These are phyloP conservation scores for Plantago major DNA, from an alignment of 257 asterid species.

Conservation along the genomic window DNA sequence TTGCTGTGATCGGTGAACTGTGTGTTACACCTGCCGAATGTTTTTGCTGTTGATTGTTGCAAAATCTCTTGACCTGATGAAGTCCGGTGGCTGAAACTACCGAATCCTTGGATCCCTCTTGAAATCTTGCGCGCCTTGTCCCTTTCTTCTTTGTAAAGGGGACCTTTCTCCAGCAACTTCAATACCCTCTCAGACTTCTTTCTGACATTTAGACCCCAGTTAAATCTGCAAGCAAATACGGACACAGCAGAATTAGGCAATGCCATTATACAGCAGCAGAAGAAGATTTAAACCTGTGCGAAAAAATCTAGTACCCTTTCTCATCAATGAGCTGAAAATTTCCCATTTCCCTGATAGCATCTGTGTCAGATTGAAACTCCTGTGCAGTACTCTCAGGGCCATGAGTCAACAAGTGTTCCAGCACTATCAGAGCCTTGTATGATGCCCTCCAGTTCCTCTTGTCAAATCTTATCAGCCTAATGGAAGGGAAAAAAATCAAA, in stretches of 20 bases:
- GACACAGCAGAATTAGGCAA: neutral
- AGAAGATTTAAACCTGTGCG: neutral
- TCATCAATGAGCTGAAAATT: slow-evolving; percentile 67
- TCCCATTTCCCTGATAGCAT: slow-evolving; percentile 47
- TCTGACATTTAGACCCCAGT: slow-evolving; percentile 77
- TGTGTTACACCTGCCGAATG: slow-evolving; percentile 52
- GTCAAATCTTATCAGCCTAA: slow-evolving; percentile 66
- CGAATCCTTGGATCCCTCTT: slow-evolving; percentile 86
- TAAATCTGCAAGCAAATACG: slow-evolving; percentile 41
- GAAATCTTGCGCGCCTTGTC: slow-evolving; percentile 57
- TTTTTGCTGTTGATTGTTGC: slow-evolving; percentile 29
- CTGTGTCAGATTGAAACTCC: slow-evolving; percentile 66
- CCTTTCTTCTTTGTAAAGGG: slow-evolving; percentile 69
- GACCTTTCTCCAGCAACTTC: slow-evolving; percentile 58
- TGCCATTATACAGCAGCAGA: too few relatives aligned
- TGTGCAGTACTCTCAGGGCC: slow-evolving; percentile 84
- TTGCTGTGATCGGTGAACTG: slow-evolving; percentile 39
- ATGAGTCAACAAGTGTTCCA: slow-evolving; percentile 81
- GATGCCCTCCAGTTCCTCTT: slow-evolving; percentile 61
- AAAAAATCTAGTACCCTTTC: slow-evolving; percentile 46
- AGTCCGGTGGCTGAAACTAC: slow-evolving; percentile 52
- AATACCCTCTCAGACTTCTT: slow-evolving; percentile 62
- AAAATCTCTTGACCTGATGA: slow-evolving; percentile 27
- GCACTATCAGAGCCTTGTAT: slow-evolving; percentile 67
- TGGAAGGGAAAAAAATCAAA: slow-evolving; percentile 9